phyloP scores from a whole-genome alignment of 257 asterid genomes.

The Ocimum tenuiflorum region DNA sequence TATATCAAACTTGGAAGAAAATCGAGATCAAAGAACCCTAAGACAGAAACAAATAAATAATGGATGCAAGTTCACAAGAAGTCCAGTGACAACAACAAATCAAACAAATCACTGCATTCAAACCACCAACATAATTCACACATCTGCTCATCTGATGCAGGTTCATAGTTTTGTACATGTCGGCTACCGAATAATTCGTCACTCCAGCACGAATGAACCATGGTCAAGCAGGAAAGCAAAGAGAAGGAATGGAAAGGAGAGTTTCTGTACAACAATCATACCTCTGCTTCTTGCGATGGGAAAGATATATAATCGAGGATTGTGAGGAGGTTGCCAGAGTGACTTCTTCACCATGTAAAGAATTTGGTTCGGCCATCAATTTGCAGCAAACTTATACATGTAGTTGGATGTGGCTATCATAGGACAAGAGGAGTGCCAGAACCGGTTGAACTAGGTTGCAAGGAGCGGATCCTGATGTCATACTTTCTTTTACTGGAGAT shows the following conservation, averaged over 20 bases:
- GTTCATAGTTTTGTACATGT: conserved; percentile 8
- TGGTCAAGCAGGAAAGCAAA: not conserved
- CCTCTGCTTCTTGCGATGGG: conserved; percentile 18
- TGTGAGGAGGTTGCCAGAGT: not conserved
- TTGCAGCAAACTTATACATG: conserved; percentile 12
- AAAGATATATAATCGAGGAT: not conserved
- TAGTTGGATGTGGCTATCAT: conserved; percentile 19
- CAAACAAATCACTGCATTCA: conserved; percentile 15
- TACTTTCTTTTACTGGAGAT: conserved; percentile 45
- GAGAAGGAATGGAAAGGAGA: not conserved
- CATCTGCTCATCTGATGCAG: conserved; percentile 14
- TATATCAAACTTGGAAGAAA: not conserved
- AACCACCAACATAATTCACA: conserved; percentile 20
- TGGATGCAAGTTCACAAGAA: not conserved
- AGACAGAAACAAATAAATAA: not conserved
- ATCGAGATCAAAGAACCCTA: not conserved
- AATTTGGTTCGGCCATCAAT: conserved; percentile 1
- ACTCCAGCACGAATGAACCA: conserved; percentile 12
- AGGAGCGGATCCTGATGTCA: conserved; percentile 58
- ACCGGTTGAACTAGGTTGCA: conserved; percentile 61
- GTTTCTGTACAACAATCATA: conserved; percentile 27
- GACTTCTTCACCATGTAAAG: conserved; percentile 13
- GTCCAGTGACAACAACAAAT: not conserved
- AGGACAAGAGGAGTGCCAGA: conserved; percentile 41
- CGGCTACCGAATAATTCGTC: conserved; percentile 2